Conservation (phyloP, 176 grass and related monocot species). For the Puya raimondii region DNA sequence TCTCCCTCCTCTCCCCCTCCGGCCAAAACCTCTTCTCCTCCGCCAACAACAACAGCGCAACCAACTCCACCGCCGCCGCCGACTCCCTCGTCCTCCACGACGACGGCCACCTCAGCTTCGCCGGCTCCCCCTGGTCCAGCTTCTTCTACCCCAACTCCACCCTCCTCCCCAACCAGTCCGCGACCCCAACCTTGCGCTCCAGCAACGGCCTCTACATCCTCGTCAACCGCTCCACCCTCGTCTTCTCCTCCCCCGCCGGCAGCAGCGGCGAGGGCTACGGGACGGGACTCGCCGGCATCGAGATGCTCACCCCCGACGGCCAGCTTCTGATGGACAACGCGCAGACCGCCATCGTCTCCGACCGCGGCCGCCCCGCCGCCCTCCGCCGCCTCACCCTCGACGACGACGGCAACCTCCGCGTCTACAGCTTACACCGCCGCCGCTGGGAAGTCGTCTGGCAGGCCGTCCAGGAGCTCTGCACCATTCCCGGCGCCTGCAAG, state of each 20-base stretch:
- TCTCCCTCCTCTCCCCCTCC: conserved; percentile 21
- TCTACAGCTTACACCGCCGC: conserved; percentile 43
- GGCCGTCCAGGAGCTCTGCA: conserved; percentile 65
- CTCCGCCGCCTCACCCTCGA: conserved; percentile 67
- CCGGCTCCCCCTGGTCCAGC: conserved; percentile 29
- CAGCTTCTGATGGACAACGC: background rate
- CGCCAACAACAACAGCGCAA: too few species aligned
- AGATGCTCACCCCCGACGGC: conserved; percentile 37
- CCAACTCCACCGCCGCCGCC: background rate
- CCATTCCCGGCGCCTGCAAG: conserved; percentile 46
- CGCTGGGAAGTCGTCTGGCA: conserved; percentile 50
- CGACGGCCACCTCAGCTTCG: conserved; percentile 22
- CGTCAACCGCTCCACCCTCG: conserved; percentile 12
- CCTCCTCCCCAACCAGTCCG: conserved; percentile 42
- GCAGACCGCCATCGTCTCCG: conserved; percentile 11
- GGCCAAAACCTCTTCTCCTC: conserved; percentile 14
- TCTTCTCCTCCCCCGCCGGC: background rate
- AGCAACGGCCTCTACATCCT: conserved; percentile 25
- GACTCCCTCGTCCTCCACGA: conserved; percentile 13
- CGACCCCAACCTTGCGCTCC: background rate
- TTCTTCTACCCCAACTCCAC: conserved; percentile 33
- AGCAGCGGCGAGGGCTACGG: conserved; percentile 9
- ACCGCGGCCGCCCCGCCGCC: conserved; percentile 3
- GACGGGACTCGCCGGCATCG: background rate
- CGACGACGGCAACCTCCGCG: conserved; percentile 58